These are phyloP conservation scores for Leavenworthia alabamica DNA, from an alignment of 345 rosid genomes.

Conservation along the genomic window DNA sequence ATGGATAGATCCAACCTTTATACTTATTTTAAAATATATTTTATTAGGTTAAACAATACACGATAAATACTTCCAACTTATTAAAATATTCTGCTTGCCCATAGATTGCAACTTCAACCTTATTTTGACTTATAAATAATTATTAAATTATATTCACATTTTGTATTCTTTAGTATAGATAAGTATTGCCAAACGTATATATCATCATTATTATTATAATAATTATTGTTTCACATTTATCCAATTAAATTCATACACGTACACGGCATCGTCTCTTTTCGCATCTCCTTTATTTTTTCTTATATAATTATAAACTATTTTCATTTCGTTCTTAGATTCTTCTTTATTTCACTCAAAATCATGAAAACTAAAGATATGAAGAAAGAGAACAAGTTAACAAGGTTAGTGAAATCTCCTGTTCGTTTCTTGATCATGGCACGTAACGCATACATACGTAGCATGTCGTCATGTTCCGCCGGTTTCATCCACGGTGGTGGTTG, in stretches of 20 bases:
- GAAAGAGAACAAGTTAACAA: slow-evolving; percentile 21
- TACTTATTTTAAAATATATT: too few relatives aligned
- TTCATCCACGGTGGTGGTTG: slow-evolving; percentile 26
- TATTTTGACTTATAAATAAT: not conserved
- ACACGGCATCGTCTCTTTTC: not conserved
- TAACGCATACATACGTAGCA: slow-evolving; percentile 52
- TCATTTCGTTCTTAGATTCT: too few relatives aligned
- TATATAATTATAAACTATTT: too few relatives aligned
- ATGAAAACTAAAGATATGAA: slow-evolving; percentile 23
- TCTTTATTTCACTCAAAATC: not conserved
- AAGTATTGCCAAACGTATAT: slow-evolving; percentile 18
- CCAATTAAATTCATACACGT: slow-evolving; percentile 6
- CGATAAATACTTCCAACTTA: too few relatives aligned
- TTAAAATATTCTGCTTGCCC: not conserved
- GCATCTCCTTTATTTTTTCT: not conserved
- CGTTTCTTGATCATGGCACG: slow-evolving; percentile 44
- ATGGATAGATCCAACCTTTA: too few relatives aligned
- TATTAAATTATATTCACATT: not conserved
- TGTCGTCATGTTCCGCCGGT: slow-evolving; percentile 50
- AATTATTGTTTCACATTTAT: slow-evolving; percentile 4
- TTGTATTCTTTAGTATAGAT: not conserved
- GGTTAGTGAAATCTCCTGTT: slow-evolving; percentile 37
- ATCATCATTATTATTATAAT: not conserved
- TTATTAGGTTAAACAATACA: too few relatives aligned
- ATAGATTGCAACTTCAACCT: not conserved